These are phyloP conservation scores for Gardenia jasminoides DNA, from an alignment of 257 asterid species.

Conservation along the genomic window DNA sequence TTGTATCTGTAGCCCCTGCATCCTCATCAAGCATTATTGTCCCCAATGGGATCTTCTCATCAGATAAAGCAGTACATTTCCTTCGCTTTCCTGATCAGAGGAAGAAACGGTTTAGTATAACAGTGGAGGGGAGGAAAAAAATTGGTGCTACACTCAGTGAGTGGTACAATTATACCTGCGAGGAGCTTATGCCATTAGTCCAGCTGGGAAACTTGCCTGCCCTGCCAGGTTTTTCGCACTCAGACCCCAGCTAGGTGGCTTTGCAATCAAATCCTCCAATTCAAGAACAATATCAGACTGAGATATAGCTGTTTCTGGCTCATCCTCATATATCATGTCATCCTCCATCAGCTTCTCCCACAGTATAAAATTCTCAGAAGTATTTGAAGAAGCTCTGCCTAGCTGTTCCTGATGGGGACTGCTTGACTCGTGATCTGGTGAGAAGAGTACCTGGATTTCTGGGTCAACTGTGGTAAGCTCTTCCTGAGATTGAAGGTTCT, in stretches of 20 bases:
- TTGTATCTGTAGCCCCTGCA: not conserved
- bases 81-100: not conserved
- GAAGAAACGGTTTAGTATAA: not conserved
- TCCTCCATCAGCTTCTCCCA: constrained; percentile 96
- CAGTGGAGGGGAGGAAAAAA: not conserved
- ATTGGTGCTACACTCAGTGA: not conserved
- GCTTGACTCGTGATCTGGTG: constrained; percentile 40
- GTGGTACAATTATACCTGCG: not conserved
- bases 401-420: constrained; percentile 35
- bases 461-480: constrained; percentile 40
- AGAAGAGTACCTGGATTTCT: constrained; percentile 41
- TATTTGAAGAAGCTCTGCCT: constrained; percentile 23
- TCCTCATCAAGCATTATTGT: not conserved
- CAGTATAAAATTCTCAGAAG: constrained; percentile 63
- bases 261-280: constrained; percentile 37
- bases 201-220: constrained; percentile 7
- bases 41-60: not conserved
- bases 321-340: constrained; percentile 74
- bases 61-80: not conserved
- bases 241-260: constrained; percentile 29
- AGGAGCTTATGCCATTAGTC: constrained; percentile 4
- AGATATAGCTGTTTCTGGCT: constrained; percentile 17
- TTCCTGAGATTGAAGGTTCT: constrained; percentile 26
- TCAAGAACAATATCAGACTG: constrained; percentile 45
- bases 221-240: constrained; percentile 2